phyloP scores from a whole-genome alignment of 306 rosid genomes.

The Fragaria vesca region DNA sequence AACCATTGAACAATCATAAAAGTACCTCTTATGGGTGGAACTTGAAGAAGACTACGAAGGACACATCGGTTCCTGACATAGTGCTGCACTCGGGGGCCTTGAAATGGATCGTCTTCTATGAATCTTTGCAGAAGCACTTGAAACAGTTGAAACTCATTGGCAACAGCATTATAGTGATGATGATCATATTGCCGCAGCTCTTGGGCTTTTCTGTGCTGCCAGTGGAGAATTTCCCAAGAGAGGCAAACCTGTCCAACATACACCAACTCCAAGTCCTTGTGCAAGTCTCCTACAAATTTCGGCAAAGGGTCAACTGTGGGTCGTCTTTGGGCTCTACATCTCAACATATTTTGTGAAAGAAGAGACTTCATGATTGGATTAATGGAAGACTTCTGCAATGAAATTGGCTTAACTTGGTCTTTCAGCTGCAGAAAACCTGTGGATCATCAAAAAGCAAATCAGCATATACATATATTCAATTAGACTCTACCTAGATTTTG shows the following conservation, averaged over 20 bases:
- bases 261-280: conserved; percentile 68
- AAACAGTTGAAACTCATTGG: conserved; percentile 80
- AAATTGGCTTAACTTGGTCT: conserved; percentile 42
- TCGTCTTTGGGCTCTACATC: conserved; percentile 41
- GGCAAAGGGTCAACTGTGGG: conserved; percentile 44
- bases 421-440: conserved; percentile 76
- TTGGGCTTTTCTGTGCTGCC: conserved; percentile 69
- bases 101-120: conserved; percentile 74
- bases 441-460: conserved; percentile 5
- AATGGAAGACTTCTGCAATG: conserved; percentile 36
- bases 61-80: conserved; percentile 63
- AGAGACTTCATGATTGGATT: conserved; percentile 41
- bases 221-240: conserved; percentile 87
- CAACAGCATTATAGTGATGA: conserved; percentile 55
- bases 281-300: conserved; percentile 46
- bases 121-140: conserved; percentile 79
- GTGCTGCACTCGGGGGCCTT: conserved; percentile 69
- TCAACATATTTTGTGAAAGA: conserved; percentile 52
- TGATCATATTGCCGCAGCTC: conserved; percentile 60
- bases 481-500: background rate
- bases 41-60: conserved; percentile 67
- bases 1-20: background rate
- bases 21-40: conserved; percentile 72
- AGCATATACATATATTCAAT: background rate
- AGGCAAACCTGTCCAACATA: conserved; percentile 94